Evolutionary conservation across 2,329 filamentous ascomycete species (phyloP).

Genomic region (Fusarium pseudoanthophilum): DNA sequence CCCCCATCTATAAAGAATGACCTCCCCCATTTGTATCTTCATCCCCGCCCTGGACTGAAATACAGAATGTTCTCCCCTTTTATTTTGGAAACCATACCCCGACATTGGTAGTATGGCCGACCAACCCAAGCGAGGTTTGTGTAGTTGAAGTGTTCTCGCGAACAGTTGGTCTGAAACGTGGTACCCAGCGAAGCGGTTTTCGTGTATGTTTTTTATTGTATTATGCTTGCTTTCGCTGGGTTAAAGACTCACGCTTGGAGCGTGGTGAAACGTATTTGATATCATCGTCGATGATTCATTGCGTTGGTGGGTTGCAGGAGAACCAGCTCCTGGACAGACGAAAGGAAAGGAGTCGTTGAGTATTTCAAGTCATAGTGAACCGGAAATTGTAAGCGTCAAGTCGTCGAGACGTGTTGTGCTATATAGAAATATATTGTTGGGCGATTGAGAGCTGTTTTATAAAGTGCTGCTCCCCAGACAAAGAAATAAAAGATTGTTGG

Average conservation of each 20-base stretch:
- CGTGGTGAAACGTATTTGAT: constrained; percentile 32
- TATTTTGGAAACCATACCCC: constrained; percentile 10
- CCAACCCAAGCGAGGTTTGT: constrained; percentile 5
- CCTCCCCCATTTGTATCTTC: constrained; percentile 9
- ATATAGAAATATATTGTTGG: background rate
- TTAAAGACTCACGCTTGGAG: constrained; percentile 15
- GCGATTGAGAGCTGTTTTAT: background rate
- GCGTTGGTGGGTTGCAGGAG: constrained; percentile 7
- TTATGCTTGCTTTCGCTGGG: constrained; percentile 12
- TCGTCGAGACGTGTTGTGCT: background rate
- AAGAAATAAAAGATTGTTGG: background rate
- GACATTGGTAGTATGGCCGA: constrained; percentile 29
- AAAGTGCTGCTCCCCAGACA: background rate
- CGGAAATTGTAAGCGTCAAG: background rate
- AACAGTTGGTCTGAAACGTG: constrained; percentile 31
- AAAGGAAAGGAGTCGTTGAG: background rate
- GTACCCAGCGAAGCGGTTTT: constrained; percentile 25
- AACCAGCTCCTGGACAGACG: constrained; percentile 19
- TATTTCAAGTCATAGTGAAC: background rate
- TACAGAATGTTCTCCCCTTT: background rate
- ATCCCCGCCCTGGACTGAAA: background rate
- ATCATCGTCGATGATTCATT: background rate
- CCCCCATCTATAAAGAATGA: constrained; percentile 22
- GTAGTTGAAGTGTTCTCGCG: background rate
- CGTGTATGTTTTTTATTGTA: background rate